A percentile compares a stretch with the other conserved stretches of the same genome.
phyloP scores from a whole-genome alignment of 768 basidiomycete species.

The Sporobolomyces phaffii region DNA sequence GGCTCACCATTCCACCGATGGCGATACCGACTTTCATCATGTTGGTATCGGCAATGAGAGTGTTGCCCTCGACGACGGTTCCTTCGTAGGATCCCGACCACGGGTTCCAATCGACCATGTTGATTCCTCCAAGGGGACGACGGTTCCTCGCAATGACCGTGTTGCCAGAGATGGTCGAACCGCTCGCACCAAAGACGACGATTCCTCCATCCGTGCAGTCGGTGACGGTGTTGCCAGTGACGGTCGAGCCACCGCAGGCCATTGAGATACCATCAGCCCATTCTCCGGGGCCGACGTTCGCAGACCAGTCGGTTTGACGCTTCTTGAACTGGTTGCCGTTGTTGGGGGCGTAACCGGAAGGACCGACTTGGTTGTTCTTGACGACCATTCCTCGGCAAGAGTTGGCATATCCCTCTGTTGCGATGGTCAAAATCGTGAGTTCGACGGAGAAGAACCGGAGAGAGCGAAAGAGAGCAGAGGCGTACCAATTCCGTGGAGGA shows the following conservation, averaged over 20 bases:
- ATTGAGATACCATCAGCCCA: conserved; percentile 44
- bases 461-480: neutral
- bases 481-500: conserved; percentile 38
- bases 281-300: neutral
- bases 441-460: neutral
- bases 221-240: conserved; percentile 41
- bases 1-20: conserved; percentile 40
- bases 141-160: conserved; percentile 31
- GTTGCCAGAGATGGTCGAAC: conserved; percentile 37
- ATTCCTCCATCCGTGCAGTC: conserved; percentile 43
- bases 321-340: conserved; percentile 33
- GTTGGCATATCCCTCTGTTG: conserved; percentile 34
- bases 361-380: conserved; percentile 41
- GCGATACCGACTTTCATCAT: conserved; percentile 44
- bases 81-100: conserved; percentile 35
- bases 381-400: conserved; percentile 31
- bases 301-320: conserved; percentile 6
- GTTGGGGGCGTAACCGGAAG: conserved; percentile 36
- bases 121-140: conserved; percentile 35
- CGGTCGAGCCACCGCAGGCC: conserved; percentile 37
- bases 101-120: conserved; percentile 38
- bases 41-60: conserved; percentile 29
- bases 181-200: conserved; percentile 42
- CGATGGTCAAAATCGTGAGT: neutral
- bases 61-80: conserved; percentile 41